Evolutionary conservation across 345 rosid genomes (phyloP).

Genomic region (Populus ilicifolia): DNA sequence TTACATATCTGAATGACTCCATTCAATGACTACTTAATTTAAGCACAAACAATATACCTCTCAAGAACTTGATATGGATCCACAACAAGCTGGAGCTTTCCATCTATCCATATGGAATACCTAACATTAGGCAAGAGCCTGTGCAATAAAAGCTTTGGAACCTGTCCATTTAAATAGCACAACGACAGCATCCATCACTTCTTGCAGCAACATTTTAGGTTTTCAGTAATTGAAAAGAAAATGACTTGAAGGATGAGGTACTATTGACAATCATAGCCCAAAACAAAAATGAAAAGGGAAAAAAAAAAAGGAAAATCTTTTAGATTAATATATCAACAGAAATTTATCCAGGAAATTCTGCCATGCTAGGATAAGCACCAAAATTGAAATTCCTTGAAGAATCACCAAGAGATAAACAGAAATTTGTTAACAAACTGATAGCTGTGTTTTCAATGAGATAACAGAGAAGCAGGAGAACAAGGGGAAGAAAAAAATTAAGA

Average conservation of each 20-base stretch:
- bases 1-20: background rate
- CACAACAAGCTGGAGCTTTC: constrained; percentile 78
- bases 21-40: background rate
- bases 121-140: constrained; percentile 69
- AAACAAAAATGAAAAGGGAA: background rate
- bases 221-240: background rate
- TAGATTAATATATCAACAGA: background rate
- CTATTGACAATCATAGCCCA: background rate
- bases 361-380: background rate
- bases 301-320: background rate
- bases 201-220: background rate
- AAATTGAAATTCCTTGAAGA: background rate
- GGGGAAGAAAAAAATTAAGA: background rate
- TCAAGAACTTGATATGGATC: constrained; percentile 91
- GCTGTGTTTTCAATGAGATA: background rate
- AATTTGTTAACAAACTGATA: background rate
- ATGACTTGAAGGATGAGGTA: background rate
- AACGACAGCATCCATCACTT: constrained; percentile 5
- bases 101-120: constrained; percentile 89
- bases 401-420: background rate
- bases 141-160: constrained; percentile 86
- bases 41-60: constrained; percentile 44
- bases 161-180: constrained; percentile 41
- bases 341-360: background rate
- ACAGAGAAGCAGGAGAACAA: background rate